Conservation (phyloP, 306 rosid species). For the Begonia peltatifolia region DNA sequence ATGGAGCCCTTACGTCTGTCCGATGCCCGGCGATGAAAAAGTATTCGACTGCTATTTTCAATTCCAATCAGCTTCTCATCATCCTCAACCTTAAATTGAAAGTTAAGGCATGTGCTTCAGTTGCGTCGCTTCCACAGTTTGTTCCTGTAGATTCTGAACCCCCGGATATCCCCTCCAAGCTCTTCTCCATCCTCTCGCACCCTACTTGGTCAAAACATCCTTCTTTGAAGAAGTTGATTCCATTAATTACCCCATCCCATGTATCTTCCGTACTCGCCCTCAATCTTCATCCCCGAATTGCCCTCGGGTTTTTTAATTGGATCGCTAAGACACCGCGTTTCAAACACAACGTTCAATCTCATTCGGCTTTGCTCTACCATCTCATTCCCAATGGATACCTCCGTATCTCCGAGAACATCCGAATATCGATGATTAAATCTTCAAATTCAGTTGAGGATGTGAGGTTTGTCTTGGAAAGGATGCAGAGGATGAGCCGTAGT, state of each 20-base stretch:
- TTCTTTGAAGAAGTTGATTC: slow-evolving; percentile 26
- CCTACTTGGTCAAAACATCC: slow-evolving; percentile 59
- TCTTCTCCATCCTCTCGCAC: slow-evolving; percentile 34
- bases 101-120: slow-evolving; percentile 25
- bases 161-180: slow-evolving; percentile 29
- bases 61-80: slow-evolving; percentile 10
- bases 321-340: slow-evolving; percentile 27
- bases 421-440: slow-evolving; percentile 47
- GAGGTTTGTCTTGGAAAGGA: slow-evolving; percentile 23
- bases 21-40: slow-evolving; percentile 23
- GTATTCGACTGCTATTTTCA: slow-evolving; percentile 19
- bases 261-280: slow-evolving; percentile 40
- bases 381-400: slow-evolving; percentile 38
- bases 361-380: slow-evolving; percentile 32
- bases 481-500: slow-evolving; percentile 31
- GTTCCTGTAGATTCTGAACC: slow-evolving; percentile 8
- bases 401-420: slow-evolving; percentile 43
- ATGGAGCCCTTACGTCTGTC: slow-evolving; percentile 6
- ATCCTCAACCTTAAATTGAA: slow-evolving; percentile 3
- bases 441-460: slow-evolving; percentile 26
- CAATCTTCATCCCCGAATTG: slow-evolving; percentile 44
- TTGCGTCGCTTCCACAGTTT: slow-evolving; percentile 14
- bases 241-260: slow-evolving; percentile 37
- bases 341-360: slow-evolving; percentile 34
- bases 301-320: slow-evolving; percentile 58